Evolutionary conservation across 305 asterid species (phyloP).

Genomic region (Fraxinus paxiana): DNA sequence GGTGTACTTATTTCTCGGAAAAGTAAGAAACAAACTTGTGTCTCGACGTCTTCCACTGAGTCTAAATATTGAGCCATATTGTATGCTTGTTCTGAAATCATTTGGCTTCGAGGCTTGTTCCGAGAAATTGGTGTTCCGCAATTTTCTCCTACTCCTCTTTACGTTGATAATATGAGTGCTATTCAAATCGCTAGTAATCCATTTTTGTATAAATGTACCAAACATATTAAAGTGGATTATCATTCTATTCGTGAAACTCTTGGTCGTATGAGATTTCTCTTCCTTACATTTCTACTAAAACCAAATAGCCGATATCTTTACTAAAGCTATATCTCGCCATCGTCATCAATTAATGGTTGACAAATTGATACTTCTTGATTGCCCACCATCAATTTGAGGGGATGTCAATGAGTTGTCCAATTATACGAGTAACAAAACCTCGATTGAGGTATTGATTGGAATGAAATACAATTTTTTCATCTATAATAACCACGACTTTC

Average conservation of each 20-base stretch:
- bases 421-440: neutral
- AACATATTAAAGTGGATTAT: neutral
- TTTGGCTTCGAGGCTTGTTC: neutral
- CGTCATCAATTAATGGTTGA: neutral
- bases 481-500: neutral
- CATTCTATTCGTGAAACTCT: neutral
- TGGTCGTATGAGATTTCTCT: neutral
- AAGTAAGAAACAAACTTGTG: neutral
- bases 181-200: neutral
- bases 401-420: neutral
- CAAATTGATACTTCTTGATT: neutral
- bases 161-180: neutral
- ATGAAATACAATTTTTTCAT: neutral
- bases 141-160: neutral
- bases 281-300: neutral
- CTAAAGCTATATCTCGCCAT: neutral
- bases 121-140: neutral
- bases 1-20: neutral
- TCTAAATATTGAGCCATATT: neutral
- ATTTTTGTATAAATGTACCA: neutral
- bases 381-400: neutral
- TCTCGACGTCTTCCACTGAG: neutral
- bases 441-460: neutral
- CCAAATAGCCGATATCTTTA: too few relatives aligned
- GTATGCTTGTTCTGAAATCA: neutral